These are phyloP conservation scores for Suhomyces prunicola DNA, from an alignment of 805 yeast genomes.

Conservation along the genomic window DNA sequence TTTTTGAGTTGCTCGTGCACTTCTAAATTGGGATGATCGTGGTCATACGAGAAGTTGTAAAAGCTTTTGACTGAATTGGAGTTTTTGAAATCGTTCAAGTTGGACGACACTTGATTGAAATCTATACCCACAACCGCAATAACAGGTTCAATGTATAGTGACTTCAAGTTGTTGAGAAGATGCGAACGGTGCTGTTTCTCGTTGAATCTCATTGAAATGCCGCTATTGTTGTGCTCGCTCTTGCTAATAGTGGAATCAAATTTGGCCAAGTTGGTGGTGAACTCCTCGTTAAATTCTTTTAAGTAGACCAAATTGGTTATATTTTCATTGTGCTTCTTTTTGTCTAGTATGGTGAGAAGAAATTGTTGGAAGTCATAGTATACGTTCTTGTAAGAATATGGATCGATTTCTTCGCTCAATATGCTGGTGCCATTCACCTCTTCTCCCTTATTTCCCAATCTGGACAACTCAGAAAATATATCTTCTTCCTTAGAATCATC, in stretches of 20 bases:
- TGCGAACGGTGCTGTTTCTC: slow-evolving; percentile 36
- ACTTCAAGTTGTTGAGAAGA: slow-evolving; percentile 31
- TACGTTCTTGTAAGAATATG: slow-evolving; percentile 19
- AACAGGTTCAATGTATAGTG: slow-evolving; percentile 38
- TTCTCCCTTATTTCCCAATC: slow-evolving; percentile 13
- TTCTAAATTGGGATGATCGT: neutral
- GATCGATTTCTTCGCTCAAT: slow-evolving; percentile 11
- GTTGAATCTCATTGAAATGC: slow-evolving; percentile 12
- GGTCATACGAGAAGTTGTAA: slow-evolving; percentile 11
- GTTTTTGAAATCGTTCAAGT: slow-evolving; percentile 22
- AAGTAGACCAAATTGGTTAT: slow-evolving; percentile 12
- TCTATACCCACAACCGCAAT: slow-evolving; percentile 32
- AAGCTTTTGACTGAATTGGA: slow-evolving; percentile 22
- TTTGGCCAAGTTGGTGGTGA: slow-evolving; percentile 16
- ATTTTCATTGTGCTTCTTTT: slow-evolving; percentile 7
- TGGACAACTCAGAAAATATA: slow-evolving; percentile 10
- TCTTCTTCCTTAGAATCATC: slow-evolving; percentile 8
- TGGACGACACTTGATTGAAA: slow-evolving; percentile 29
- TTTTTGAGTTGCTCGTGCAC: slow-evolving; percentile 3
- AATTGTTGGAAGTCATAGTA: slow-evolving; percentile 22
- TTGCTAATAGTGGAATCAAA: slow-evolving; percentile 12
- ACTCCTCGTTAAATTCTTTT: slow-evolving; percentile 16
- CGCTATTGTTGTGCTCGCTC: slow-evolving; percentile 18
- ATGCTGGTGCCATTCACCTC: neutral
- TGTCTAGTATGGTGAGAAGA: slow-evolving; percentile 10